Percentiles rank a stretch among this genome's conserved stretches.
Conservation (phyloP, 306 rosid genomes). For the Prunus davidiana region DNA sequence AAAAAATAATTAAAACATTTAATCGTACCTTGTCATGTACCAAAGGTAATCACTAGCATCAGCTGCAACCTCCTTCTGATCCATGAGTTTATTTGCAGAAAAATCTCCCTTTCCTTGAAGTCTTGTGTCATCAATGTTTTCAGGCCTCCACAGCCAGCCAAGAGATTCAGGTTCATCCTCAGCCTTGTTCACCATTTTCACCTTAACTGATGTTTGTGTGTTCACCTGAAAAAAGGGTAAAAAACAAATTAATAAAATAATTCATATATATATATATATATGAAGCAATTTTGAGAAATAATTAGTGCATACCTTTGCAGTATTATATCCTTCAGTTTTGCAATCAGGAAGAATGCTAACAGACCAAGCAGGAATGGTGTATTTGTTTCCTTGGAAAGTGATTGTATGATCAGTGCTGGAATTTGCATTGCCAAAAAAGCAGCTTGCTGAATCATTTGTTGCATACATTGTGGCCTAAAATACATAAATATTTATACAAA, state of each 20-base stretch:
- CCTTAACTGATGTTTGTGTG: slow-evolving; percentile 52
- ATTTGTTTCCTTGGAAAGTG: slow-evolving; percentile 25
- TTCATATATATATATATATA: neutral
- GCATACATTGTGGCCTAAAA: slow-evolving; percentile 42
- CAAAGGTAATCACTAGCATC: slow-evolving; percentile 57
- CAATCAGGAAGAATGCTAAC: slow-evolving; percentile 58
- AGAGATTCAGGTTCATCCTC: slow-evolving; percentile 40
- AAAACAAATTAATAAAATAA: neutral
- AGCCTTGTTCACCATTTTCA: slow-evolving; percentile 27
- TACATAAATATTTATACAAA: neutral
- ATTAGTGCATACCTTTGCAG: slow-evolving; percentile 32
- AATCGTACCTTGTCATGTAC: slow-evolving; percentile 51
- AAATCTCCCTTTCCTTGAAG: slow-evolving; percentile 23
- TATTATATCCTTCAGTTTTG: slow-evolving; percentile 42
- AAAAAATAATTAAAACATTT: neutral
- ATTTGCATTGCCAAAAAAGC: slow-evolving; percentile 49
- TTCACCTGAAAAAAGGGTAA: slow-evolving; percentile 28
- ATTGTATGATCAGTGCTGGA: slow-evolving; percentile 37
- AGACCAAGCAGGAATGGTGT: slow-evolving; percentile 59
- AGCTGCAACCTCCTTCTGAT: slow-evolving; percentile 41
- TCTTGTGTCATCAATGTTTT: slow-evolving; percentile 22
- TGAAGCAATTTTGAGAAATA: neutral
- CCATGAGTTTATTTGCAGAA: slow-evolving; percentile 23
- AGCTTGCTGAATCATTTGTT: slow-evolving; percentile 33
- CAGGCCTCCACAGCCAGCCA: slow-evolving; percentile 57